phyloP scores from a whole-genome alignment of 192 early-diverging fungal genomes.

The Pilobolus umbonatus region DNA sequence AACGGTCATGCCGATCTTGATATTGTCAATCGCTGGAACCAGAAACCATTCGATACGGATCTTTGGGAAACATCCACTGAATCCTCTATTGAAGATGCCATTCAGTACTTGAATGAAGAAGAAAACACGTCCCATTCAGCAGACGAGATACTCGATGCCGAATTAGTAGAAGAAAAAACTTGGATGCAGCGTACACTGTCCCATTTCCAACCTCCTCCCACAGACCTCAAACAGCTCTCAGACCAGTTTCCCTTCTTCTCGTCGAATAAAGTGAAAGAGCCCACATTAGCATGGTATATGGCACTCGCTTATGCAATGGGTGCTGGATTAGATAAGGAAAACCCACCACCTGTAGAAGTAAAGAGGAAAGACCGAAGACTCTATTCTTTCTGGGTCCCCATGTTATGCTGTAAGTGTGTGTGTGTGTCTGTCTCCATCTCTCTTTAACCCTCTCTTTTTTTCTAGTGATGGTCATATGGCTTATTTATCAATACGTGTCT shows the following conservation, averaged over 20 bases:
- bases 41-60: conserved; percentile 16
- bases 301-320: conserved; percentile 26
- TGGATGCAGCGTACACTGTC: conserved; percentile 33
- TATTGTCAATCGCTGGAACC: conserved; percentile 13
- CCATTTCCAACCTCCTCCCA: conserved; percentile 22
- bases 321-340: conserved; percentile 7
- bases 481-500: conserved; percentile 25
- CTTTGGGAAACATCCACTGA: too few relatives aligned
- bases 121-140: background rate
- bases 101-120: conserved; percentile 17
- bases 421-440: background rate
- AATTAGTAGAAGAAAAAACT: conserved; percentile 15
- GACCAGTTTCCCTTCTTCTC: conserved; percentile 16
- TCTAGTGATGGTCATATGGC: conserved; percentile 19
- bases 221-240: conserved; percentile 10
- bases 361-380: conserved; percentile 20
- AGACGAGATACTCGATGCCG: conserved; percentile 25
- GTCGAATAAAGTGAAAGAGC: conserved; percentile 5
- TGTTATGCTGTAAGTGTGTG: conserved; percentile 27
- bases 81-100: background rate
- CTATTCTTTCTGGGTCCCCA: conserved; percentile 25
- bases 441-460: background rate
- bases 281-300: conserved; percentile 29
- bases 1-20: conserved; percentile 8
- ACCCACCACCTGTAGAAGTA: conserved; percentile 6